A percentile compares a stretch with the other conserved stretches of the same genome.
phyloP scores from a whole-genome alignment of 169 alveolate genomes.

The Cryptosporidium canis region DNA sequence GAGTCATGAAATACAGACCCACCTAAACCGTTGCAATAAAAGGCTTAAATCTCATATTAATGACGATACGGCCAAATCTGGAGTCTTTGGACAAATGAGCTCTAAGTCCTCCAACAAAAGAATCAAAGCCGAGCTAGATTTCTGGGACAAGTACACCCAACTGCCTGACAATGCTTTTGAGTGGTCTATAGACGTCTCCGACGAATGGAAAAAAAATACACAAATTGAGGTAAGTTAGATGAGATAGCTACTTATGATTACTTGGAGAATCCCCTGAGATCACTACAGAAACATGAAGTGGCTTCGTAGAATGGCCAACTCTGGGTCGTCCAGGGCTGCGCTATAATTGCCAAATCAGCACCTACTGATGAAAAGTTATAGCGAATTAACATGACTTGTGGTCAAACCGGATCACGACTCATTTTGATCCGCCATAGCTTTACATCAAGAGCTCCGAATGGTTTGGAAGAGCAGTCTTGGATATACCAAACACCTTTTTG shows the following conservation, averaged over 20 bases:
- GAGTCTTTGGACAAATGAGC: neutral
- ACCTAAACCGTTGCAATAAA: neutral
- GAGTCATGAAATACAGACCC: neutral
- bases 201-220: constrained; percentile 47
- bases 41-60: neutral
- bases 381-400: no score
- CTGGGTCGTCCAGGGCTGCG: neutral
- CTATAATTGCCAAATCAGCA: neutral
- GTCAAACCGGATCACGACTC: neutral
- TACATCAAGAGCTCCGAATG: neutral
- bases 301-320: neutral
- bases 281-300: neutral
- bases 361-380: no score
- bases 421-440: neutral
- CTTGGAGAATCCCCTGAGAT: neutral
- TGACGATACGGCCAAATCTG: neutral
- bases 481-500: neutral
- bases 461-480: neutral
- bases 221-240: constrained; percentile 66
- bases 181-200: constrained; percentile 63
- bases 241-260: neutral
- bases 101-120: constrained; percentile 10
- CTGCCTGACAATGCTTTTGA: constrained; percentile 20
- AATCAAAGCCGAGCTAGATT: neutral
- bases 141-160: constrained; percentile 33